Conservation (phyloP, 495 filamentous ascomycete species). For the Symbiotaphrina buchneri region DNA sequence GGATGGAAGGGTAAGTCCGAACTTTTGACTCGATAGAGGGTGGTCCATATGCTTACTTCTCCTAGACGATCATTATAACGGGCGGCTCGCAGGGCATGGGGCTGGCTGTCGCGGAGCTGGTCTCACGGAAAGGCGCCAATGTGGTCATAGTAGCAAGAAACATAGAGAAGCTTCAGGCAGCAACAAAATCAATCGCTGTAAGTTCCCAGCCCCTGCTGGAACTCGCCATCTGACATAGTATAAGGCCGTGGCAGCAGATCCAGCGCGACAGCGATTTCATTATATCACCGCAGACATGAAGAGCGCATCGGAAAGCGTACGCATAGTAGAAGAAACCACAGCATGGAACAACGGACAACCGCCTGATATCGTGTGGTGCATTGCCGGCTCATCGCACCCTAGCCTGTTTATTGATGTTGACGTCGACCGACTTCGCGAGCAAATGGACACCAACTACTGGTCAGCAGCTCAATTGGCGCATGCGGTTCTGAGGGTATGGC, state of each 20-base stretch:
- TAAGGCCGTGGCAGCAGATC: constrained; percentile 33
- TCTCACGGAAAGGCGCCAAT: constrained; percentile 69
- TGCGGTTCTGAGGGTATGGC: constrained; percentile 36
- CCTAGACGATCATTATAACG: constrained; percentile 64
- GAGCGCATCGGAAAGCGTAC: constrained; percentile 35
- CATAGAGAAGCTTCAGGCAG: constrained; percentile 46
- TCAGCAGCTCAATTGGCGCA: constrained; percentile 75
- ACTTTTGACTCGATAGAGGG: constrained; percentile 8
- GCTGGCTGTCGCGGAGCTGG: constrained; percentile 39
- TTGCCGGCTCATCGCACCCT: constrained; percentile 57
- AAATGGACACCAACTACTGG: constrained; percentile 89
- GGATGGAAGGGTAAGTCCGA: constrained; percentile 39
- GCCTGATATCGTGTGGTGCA: constrained; percentile 83
- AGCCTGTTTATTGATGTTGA: constrained; percentile 56
- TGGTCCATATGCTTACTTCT: constrained; percentile 1
- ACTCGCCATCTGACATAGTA: neutral
- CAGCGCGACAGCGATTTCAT: constrained; percentile 51
- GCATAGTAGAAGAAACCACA: constrained; percentile 47
- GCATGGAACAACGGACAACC: constrained; percentile 58
- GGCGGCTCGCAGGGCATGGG: constrained; percentile 92
- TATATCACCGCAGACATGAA: constrained; percentile 72
- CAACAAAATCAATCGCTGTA: constrained; percentile 43
- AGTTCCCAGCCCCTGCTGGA: constrained; percentile 1
- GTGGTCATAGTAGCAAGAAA: constrained; percentile 69
- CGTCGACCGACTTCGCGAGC: constrained; percentile 36